Evolutionary conservation across 163 green algal species (phyloP).

Genomic region (Dunaliella salina): DNA sequence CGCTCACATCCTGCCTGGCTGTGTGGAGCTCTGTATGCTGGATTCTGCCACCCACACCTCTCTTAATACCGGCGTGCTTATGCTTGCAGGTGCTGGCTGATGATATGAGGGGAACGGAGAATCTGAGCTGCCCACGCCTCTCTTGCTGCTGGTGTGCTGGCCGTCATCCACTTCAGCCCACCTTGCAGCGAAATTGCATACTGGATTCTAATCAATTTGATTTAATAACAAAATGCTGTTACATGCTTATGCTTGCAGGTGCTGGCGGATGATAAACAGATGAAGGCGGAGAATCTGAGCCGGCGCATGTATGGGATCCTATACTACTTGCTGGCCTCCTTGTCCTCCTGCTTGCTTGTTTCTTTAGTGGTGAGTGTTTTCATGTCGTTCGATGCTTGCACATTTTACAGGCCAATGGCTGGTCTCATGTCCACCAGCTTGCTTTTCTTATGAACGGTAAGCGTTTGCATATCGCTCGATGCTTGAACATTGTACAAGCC

Average conservation of each 20-base stretch:
- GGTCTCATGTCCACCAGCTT: not conserved
- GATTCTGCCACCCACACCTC: no score
- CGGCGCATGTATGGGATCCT: constrained; percentile 12
- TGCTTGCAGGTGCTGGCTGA: not conserved
- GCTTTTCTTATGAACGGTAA: no score
- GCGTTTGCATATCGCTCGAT: no score
- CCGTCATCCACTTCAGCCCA: no score
- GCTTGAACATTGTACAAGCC: no score
- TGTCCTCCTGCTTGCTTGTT: constrained; percentile 20
- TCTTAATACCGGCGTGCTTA: no score
- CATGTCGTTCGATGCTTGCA: constrained; percentile 10
- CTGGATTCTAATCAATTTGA: no score
- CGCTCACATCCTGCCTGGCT: no score
- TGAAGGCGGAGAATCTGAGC: constrained; percentile 12
- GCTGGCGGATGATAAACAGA: not conserved
- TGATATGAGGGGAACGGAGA: constrained; percentile 7
- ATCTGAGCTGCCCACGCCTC: constrained; percentile 22
- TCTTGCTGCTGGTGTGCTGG: no score
- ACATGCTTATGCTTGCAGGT: not conserved
- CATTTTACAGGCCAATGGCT: not conserved
- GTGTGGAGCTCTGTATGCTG: no score
- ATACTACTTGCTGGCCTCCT: not conserved
- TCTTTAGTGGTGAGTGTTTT: constrained; percentile 3
- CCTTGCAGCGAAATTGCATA: no score
- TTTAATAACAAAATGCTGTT: not conserved